phyloP scores from a whole-genome alignment of 179 eudicot genomes.

The Camellia oleifera region DNA sequence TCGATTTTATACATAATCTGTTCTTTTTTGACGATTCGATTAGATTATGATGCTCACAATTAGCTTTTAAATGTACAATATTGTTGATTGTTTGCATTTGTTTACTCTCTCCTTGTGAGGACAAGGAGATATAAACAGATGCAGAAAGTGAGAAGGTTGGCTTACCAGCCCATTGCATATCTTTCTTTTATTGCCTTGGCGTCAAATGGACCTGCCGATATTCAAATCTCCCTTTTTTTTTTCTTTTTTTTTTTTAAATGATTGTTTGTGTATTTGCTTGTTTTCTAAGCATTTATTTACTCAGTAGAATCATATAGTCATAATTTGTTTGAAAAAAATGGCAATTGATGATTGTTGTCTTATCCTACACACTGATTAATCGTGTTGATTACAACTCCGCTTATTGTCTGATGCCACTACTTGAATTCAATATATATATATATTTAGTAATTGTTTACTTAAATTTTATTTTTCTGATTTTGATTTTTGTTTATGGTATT shows the following conservation, averaged over 20 bases:
- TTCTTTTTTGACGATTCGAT: not conserved
- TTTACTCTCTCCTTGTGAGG: conserved; percentile 65
- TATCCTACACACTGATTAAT: conserved; percentile 56
- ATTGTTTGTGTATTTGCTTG: not conserved
- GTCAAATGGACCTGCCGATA: conserved; percentile 68
- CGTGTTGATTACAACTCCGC: conserved; percentile 49
- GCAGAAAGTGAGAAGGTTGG: conserved; percentile 53
- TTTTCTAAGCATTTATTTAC: not conserved
- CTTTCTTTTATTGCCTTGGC: conserved; percentile 40
- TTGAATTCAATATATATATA: too few species aligned
- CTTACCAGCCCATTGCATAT: conserved; percentile 75
- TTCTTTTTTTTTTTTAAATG: too few species aligned
- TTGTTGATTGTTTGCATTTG: conserved; percentile 38
- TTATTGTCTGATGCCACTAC: conserved; percentile 51
- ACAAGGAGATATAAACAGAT: conserved; percentile 62
- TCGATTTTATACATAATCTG: not conserved
- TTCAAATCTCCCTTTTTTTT: not conserved
- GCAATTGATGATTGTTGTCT: conserved; percentile 45
- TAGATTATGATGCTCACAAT: not conserved
- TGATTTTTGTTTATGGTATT: not conserved
- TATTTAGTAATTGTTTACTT: not conserved
- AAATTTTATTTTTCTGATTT: not conserved
- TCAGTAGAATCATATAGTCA: not conserved
- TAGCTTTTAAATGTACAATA: not conserved
- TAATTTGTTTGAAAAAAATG: not conserved